phyloP scores from a whole-genome alignment of 805 yeast genomes.

The Suhomyces tanzawaensis region DNA sequence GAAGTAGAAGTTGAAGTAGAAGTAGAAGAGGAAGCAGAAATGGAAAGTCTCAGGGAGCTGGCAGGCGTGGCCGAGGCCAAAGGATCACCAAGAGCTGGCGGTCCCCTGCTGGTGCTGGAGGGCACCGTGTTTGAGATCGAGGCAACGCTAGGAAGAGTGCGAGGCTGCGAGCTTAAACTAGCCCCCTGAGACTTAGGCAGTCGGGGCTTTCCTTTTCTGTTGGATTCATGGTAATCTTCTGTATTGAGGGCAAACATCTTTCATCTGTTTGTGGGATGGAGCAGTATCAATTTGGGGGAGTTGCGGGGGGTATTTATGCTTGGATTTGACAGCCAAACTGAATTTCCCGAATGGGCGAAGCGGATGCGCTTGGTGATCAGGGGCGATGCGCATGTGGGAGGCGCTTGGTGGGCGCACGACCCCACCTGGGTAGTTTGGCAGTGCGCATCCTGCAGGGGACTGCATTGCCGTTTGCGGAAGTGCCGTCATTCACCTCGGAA shows the following conservation, averaged over 20 bases:
- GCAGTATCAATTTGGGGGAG: background rate
- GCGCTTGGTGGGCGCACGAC: too few species aligned
- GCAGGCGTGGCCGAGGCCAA: slow-evolving; percentile 5
- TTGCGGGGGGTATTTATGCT: background rate
- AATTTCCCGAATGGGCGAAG: too few species aligned
- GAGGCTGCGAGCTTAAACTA: slow-evolving; percentile 10
- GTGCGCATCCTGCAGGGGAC: too few species aligned
- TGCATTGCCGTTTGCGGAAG: too few species aligned
- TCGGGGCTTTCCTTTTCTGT: slow-evolving; percentile 16
- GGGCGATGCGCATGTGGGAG: too few species aligned
- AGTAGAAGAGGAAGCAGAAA: slow-evolving; percentile 3
- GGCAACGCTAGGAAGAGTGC: slow-evolving; percentile 1
- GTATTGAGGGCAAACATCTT: slow-evolving; percentile 10
- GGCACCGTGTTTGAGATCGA: slow-evolving; percentile 1
- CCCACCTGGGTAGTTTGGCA: too few species aligned
- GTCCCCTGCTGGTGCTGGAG: slow-evolving; percentile 3
- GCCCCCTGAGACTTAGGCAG: slow-evolving; percentile 20
- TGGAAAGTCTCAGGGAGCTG: slow-evolving; percentile 24
- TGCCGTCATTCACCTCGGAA: too few species aligned
- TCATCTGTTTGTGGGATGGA: slow-evolving; percentile 10
- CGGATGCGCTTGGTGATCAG: too few species aligned
- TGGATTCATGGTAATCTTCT: slow-evolving; percentile 17
- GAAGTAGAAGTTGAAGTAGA: background rate
- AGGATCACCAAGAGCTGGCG: slow-evolving; percentile 1
- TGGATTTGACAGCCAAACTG: too few species aligned